Base-by-base conservation (phyloP, 192 early-diverging fungal species). In the Gorgonomyces haynaldii region DNA sequence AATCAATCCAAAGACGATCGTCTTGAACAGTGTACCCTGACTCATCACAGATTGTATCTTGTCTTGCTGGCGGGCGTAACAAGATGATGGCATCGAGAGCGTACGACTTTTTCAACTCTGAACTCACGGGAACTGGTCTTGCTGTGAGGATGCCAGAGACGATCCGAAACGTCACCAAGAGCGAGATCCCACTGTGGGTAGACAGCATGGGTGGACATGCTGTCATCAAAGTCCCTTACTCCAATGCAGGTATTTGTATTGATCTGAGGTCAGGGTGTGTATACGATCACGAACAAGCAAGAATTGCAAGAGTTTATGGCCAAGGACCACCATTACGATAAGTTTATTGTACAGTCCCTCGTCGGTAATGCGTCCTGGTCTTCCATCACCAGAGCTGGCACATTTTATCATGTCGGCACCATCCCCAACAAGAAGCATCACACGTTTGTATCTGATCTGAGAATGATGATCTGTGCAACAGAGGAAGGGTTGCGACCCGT, bases 221-320 rank as follows among this genome's bases (percentile, higher is more conserved):
- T 20, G 83, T 87, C 1, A 54, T 88, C 42, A 87, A 88, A 57
- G 79, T 85, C 4, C 88, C 88, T n/a, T 88, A 91, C 50, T 81
- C 76, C 29, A 88, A 88, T 55, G 86, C 85, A 8, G 85, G n/a
- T n/a, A n/a, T n/a, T n/a, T n/a, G n/a, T n/a, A n/a, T n/a, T n/a
- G n/a, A n/a, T n/a, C n/a, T n/a, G n/a, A n/a, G n/a, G 83, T 28
- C 88, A 91, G 64, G 88, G 88, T 23, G 88, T 91, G 0, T 91
- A 87, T 64, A 91, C 88, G 7, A 91, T 91, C 52, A 88, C 86
- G 21, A 84, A 78, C 50, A 64, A 72, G 22, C 35, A 63, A 17
- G 88, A 90, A 60, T 64, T 90, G 21, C 62, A 78, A 23, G 64
- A 67, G 12, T 90, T 90, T 53, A 74, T 90, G 71, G 65, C 70